Evolutionary conservation across 192 early-diverging fungal genomes (phyloP), one percentile per base, ranked within the genome.

Genomic region (Entrophospora sp.): DNA sequence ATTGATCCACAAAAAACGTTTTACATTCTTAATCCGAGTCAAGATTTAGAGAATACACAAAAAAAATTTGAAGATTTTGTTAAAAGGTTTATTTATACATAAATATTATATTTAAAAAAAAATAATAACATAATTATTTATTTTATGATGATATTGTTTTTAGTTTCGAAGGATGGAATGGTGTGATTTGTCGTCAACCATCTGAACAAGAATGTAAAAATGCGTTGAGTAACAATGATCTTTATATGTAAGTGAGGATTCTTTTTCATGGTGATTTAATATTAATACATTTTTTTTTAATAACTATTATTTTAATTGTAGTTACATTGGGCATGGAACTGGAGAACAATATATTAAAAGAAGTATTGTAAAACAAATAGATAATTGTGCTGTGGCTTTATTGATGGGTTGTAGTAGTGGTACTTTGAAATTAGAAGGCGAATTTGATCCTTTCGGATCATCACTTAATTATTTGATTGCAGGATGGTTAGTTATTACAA

Each of bases 321-420:
- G 87, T 7, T 90, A 98, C 72, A 92, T 96, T 82, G 97, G 95
- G 10, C 97, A 99, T 74, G 91, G 93, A 43, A 89, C 92, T 5
- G 95, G 88, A 0, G 95, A 97, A 71, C 77, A 82, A 48, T 93
- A 92, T 68, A 78, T 94, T 27, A 69, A 79, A 10, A 84, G 88
- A 0, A 67, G 85, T 4, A 73, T 79, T 27, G 76, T 96, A 27
- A 84, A 88, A 8, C 67, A 79, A 34, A 69, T 94, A 7, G 67
- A 80, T 0, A 71, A 73, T 13, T 92, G 93, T 55, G 83, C 92
- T 4, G 90, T 92, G 0, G 76, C 91, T 0, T 67, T 99, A 30
- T 71, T 99, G 43, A 79, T 99, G 68, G 97, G 97, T 1, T 99
- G 97, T 71, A 97, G 95, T 67, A 95, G 92, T 63, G 97, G 95